These are phyloP conservation scores for Colletotrichum eleusines DNA, from an alignment of 2,329 filamentous ascomycete genomes.

Conservation along the genomic window DNA sequence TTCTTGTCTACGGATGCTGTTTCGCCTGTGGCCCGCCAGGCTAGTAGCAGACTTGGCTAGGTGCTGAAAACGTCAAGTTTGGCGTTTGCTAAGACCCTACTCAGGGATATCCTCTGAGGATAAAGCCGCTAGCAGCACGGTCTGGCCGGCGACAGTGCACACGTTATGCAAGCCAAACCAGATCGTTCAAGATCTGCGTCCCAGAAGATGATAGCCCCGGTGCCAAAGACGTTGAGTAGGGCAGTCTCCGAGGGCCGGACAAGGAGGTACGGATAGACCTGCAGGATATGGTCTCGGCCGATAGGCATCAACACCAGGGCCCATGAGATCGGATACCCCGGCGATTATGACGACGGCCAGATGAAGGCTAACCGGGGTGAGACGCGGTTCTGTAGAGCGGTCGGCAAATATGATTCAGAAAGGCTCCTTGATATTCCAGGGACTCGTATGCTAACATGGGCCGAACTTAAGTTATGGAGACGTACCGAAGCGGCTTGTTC, in stretches of 20 bases:
- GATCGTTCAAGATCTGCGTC: slow-evolving; percentile 15
- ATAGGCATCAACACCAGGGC: background rate
- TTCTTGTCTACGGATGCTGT: background rate
- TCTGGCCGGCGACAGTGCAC: slow-evolving; percentile 15
- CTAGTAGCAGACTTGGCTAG: background rate
- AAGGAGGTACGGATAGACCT: background rate
- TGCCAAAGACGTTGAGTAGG: slow-evolving; percentile 7
- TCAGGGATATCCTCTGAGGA: background rate
- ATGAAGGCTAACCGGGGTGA: background rate
- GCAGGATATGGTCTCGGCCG: slow-evolving; percentile 16
- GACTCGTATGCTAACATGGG: background rate
- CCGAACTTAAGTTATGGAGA: background rate
- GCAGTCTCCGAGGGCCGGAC: slow-evolving; percentile 7
- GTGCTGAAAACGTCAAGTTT: background rate
- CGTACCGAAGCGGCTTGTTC: background rate
- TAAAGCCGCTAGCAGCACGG: slow-evolving; percentile 12
- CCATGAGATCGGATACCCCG: slow-evolving; percentile 6
- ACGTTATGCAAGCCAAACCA: slow-evolving; percentile 3
- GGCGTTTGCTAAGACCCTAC: background rate
- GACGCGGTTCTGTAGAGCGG: background rate
- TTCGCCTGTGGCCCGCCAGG: background rate
- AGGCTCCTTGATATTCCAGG: background rate
- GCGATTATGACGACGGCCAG: background rate
- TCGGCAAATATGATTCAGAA: background rate
- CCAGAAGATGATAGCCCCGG: background rate